Conservation (phyloP, 352 stramenopile species). For the Phytophthora citricola region DNA sequence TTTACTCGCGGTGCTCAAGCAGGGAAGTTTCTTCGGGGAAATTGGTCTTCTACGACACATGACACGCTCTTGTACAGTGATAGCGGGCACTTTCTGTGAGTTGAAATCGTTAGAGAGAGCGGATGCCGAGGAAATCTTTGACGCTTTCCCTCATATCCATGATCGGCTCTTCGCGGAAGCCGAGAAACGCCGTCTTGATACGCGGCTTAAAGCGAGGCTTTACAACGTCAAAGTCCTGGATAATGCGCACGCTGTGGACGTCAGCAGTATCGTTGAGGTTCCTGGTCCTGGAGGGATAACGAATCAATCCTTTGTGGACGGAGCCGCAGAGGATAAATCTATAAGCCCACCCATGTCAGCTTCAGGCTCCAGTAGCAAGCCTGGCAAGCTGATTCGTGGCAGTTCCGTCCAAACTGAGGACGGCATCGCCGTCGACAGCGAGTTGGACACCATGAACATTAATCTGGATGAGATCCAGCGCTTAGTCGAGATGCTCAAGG, state of each 20-base stretch:
- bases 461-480: slow-evolving; percentile 55
- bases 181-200: slow-evolving; percentile 59
- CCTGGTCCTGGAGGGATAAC: slow-evolving; percentile 33
- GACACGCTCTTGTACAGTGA: slow-evolving; percentile 61
- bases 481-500: slow-evolving; percentile 46
- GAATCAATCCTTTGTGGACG: slow-evolving; percentile 49
- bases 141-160: slow-evolving; percentile 64
- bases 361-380: slow-evolving; percentile 22
- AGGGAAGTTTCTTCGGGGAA: slow-evolving; percentile 70
- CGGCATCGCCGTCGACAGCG: slow-evolving; percentile 43
- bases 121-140: slow-evolving; percentile 66
- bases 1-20: slow-evolving; percentile 61
- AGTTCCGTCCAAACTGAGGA: slow-evolving; percentile 60
- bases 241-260: slow-evolving; percentile 64
- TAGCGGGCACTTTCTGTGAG: slow-evolving; percentile 68
- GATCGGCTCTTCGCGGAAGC: slow-evolving; percentile 64
- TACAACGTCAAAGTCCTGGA: slow-evolving; percentile 76
- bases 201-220: slow-evolving; percentile 47
- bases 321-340: slow-evolving; percentile 24
- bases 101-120: slow-evolving; percentile 57
- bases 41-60: slow-evolving; percentile 66
- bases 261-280: slow-evolving; percentile 58
- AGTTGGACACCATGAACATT: slow-evolving; percentile 56
- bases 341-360: slow-evolving; percentile 12
- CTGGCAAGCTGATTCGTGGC: slow-evolving; percentile 29